Evolutionary conservation across 1,139 yeast genomes (phyloP), one percentile per base, ranked within the genome.

Genomic region (Ogataea hybrid): DNA sequence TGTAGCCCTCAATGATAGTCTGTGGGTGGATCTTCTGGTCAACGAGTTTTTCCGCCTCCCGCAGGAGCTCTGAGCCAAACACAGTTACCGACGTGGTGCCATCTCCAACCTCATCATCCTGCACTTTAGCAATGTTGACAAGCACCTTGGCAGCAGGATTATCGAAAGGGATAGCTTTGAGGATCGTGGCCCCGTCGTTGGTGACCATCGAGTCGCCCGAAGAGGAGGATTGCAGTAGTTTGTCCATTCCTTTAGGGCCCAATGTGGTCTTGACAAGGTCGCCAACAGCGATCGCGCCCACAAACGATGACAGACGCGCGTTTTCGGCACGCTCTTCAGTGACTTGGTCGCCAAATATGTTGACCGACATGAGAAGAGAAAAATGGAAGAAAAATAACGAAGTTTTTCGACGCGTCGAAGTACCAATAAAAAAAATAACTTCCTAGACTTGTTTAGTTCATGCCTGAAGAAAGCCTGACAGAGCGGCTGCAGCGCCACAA

Each of bases 81-180:
- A 92, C 97, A 0, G 97, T 89, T 25, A 92, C 99, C n/a, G 96
- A 87, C 1, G 99, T 92, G 35, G 99, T 92, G 52, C 99, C 99
- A 65, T 92, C 99, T 43, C 99, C 98, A 58, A 92, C 95, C 64
- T 92, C 97, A 63, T 92, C 97, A 61, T 92, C 99, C 71, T 92
- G 99, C 28, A 92, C 97, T 65, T 92, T 92, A 41, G 97, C 84
- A 49, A 92, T 85, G 63, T 92, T 92, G 28, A 94, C 98, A 56
- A 92, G 73, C 8, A 94, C 98, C 63, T 92, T 92, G 27, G 98
- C 99, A 3, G 98, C 98, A 11, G 98, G 98, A 57, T 94, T 92
- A 60, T 90, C 97, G 57, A 92, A 79, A 8, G 98, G 97, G 57
- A 92, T 92, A 1, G 96, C 77, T 60, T 92, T 90, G 54, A 92